Evolutionary conservation across 129 eudicot species (phyloP), one percentile per base, ranked within the genome.

Genomic region (Lonicera japonica): DNA sequence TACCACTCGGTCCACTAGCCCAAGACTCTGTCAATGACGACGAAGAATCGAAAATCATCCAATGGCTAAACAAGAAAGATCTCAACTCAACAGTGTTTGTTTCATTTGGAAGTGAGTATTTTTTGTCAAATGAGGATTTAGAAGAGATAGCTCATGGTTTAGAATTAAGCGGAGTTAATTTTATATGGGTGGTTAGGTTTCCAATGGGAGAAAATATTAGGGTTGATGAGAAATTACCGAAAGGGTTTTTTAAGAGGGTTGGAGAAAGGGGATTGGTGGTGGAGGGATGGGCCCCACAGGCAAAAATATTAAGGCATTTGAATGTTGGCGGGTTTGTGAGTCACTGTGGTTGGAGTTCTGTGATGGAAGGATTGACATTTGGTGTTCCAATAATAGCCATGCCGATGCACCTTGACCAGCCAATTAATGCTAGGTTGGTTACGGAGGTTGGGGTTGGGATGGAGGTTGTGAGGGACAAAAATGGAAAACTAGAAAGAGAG

Each of bases 331-430:
- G 79, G 1, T 75, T 75, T 25, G 63, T 75, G 60, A 68, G 74
- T 39, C 74, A 75, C 11, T 68, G 79, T 51, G 74, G 74, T 5
- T 69, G 75, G 75, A 64, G 52, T 41, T 75, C 75, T 0, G 24
- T 57, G 5, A 25, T 73, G 63, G 80, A 79, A 46, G 56, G 70
- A 8, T 36, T 79, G 29, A 25, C 51, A 1, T 73, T 51, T 43
- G 79, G 79, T 4, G 72, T 78, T 11, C 83, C 83, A 15, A 65
- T 79, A 0, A 43, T 79, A 8, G 77, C 71, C 45, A 53, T 79
- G 70, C 77, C 84, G 0, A 74, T 74, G 77, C 70, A 74, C 10
- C 40, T 51, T 23, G 84, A 79, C 25, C 79, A 79, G 22, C 79
- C 79, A 0, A 17, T 60, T 0, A 79, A 70, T 54, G 84, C 73